Evolutionary conservation across 2,329 filamentous ascomycete genomes (phyloP).

Genomic region (Apiospora koreana): DNA sequence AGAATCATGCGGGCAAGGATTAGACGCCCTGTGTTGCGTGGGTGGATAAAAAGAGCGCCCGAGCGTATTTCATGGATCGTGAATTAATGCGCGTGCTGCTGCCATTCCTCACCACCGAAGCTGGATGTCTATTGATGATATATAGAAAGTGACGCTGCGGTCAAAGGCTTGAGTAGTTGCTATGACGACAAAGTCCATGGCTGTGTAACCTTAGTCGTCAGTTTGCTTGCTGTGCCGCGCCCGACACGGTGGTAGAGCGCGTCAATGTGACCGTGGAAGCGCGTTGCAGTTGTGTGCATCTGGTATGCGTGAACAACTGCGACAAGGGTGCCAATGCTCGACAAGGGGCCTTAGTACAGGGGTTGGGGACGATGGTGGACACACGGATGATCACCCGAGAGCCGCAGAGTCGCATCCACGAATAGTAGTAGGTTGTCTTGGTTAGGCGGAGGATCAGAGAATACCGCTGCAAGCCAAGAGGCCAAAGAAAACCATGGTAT

Average conservation of each 20-base stretch:
- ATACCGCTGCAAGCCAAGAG: background rate
- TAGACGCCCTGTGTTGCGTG: background rate
- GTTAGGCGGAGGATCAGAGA: background rate
- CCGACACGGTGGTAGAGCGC: background rate
- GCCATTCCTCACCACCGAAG: background rate
- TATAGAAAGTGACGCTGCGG: background rate
- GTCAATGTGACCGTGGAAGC: no score
- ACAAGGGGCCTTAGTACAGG: background rate
- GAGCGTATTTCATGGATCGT: background rate
- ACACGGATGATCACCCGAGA: slow-evolving; percentile 4
- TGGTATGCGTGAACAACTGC: background rate
- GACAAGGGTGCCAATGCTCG: background rate
- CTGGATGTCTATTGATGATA: background rate
- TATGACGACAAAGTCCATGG: background rate
- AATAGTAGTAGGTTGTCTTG: background rate
- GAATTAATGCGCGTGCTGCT: background rate
- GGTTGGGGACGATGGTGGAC: slow-evolving; percentile 2
- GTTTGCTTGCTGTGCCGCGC: background rate
- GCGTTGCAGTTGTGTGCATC: background rate
- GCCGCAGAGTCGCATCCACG: background rate
- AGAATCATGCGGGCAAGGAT: slow-evolving; percentile 9
- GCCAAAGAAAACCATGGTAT: background rate
- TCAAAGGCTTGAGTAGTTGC: background rate
- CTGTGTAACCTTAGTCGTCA: background rate
- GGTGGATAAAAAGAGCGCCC: background rate